A percentile compares a stretch with the other conserved stretches of the same genome.
These are phyloP conservation scores for Groenewaldozyma salmanticensis DNA, from an alignment of 805 yeast species.

Conservation along the genomic window DNA sequence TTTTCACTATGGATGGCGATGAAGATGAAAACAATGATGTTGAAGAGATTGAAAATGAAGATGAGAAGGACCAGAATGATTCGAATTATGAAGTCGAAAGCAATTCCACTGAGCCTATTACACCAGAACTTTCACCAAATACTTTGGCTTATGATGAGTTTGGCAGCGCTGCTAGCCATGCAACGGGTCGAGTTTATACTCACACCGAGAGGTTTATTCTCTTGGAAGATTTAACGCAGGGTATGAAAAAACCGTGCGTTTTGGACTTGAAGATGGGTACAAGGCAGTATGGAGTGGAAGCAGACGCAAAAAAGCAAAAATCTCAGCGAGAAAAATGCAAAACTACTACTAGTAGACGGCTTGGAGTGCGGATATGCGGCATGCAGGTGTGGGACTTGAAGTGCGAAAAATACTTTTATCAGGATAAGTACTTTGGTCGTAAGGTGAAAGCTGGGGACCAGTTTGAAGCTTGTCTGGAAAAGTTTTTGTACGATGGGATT, in stretches of 20 bases:
- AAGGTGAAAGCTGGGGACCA: constrained; percentile 58
- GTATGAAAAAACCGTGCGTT: constrained; percentile 79
- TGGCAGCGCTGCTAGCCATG: neutral
- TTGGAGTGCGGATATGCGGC: constrained; percentile 94
- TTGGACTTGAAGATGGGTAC: constrained; percentile 97
- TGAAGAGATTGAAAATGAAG: neutral
- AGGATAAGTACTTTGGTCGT: constrained; percentile 92
- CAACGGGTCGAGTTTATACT: constrained; percentile 25
- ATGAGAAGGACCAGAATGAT: neutral
- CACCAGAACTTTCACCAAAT: constrained; percentile 2
- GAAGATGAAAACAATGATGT: constrained; percentile 1
- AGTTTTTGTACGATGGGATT: constrained; percentile 73
- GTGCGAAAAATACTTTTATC: constrained; percentile 42
- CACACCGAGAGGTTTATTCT: constrained; percentile 73
- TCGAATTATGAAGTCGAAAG: neutral
- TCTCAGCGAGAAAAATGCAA: constrained; percentile 80
- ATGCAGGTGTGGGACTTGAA: constrained; percentile 69
- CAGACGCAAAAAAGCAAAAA: constrained; percentile 53
- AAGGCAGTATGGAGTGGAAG: constrained; percentile 95
- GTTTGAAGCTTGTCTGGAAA: constrained; percentile 62
- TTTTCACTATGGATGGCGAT: constrained; percentile 15
- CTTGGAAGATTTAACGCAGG: constrained; percentile 81
- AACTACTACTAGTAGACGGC: constrained; percentile 63
- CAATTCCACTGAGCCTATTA: constrained; percentile 1
- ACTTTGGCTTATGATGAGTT: neutral